phyloP scores from a whole-genome alignment of 371 early-diverging fungal species.

The Mortierella sp. region DNA sequence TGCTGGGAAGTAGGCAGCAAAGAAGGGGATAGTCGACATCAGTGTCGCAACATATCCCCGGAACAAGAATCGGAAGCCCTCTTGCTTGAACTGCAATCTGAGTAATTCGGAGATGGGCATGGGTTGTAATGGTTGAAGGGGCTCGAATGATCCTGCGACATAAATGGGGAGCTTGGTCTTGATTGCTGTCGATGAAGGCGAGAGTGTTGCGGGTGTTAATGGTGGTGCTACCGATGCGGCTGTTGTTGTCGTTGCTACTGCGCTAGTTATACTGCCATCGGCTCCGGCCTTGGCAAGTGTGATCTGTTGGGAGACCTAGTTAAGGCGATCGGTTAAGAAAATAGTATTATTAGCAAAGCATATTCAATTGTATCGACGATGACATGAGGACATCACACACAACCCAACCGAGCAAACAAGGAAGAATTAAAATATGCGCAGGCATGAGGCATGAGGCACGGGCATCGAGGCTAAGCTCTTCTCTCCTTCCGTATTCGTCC shows the following conservation, averaged over 20 bases:
- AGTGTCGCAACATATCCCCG: slow-evolving; percentile 52
- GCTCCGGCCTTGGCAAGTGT: slow-evolving; percentile 53
- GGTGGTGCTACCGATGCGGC: slow-evolving; percentile 39
- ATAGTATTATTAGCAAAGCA: slow-evolving; percentile 1
- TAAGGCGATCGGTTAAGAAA: not conserved
- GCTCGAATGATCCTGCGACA: slow-evolving; percentile 39
- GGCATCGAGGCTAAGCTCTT: not conserved
- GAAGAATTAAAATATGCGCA: slow-evolving; percentile 13
- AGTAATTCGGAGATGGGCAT: slow-evolving; percentile 48
- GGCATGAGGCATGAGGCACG: slow-evolving; percentile 1
- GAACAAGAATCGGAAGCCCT: slow-evolving; percentile 57
- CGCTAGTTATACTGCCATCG: slow-evolving; percentile 20
- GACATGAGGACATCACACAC: not conserved
- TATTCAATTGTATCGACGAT: not conserved
- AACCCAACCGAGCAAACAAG: not conserved
- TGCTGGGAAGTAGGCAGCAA: slow-evolving; percentile 56
- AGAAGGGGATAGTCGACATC: slow-evolving; percentile 55
- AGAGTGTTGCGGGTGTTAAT: slow-evolving; percentile 16
- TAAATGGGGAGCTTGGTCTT: slow-evolving; percentile 28
- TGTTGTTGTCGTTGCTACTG: slow-evolving; percentile 17
- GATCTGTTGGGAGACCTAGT: slow-evolving; percentile 54
- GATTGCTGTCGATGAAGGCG: slow-evolving; percentile 11
- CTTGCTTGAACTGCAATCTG: slow-evolving; percentile 47
- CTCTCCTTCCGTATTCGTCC: slow-evolving; percentile 17
- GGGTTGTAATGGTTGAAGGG: slow-evolving; percentile 21